phyloP scores from a whole-genome alignment of 2,329 filamentous ascomycete species.

The Aspergillus intermedius region DNA sequence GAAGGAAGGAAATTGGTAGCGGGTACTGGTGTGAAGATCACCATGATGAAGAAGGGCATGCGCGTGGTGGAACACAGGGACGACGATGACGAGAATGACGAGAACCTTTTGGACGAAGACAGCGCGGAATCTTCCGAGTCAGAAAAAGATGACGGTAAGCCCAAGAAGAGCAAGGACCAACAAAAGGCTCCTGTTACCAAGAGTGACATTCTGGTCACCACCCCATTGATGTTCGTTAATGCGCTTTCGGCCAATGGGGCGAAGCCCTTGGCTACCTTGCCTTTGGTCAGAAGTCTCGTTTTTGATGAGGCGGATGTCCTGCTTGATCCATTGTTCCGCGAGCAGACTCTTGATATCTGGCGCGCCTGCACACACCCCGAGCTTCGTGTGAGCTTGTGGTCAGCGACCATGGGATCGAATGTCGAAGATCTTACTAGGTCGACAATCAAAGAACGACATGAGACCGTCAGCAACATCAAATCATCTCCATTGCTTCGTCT shows the following conservation, averaged over 20 bases:
- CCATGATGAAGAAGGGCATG: constrained; percentile 82
- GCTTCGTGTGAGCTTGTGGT: constrained; percentile 81
- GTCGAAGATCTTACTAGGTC: constrained; percentile 71
- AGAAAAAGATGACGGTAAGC: constrained; percentile 25
- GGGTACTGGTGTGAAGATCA: constrained; percentile 71
- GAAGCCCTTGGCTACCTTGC: constrained; percentile 47
- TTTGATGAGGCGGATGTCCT: constrained; percentile 95
- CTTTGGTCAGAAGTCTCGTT: constrained; percentile 66
- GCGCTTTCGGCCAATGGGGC: constrained; percentile 51
- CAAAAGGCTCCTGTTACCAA: constrained; percentile 53
- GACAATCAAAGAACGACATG: constrained; percentile 54
- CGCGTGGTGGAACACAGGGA: constrained; percentile 50
- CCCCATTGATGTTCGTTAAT: constrained; percentile 71
- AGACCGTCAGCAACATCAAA: constrained; percentile 14
- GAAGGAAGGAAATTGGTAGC: constrained; percentile 76
- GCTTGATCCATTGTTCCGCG: constrained; percentile 80
- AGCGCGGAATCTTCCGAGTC: constrained; percentile 35
- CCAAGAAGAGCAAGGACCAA: constrained; percentile 23
- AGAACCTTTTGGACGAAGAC: constrained; percentile 34
- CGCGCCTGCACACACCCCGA: constrained; percentile 62
- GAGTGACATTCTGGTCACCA: constrained; percentile 73
- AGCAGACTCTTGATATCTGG: constrained; percentile 83
- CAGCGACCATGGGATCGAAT: constrained; percentile 91
- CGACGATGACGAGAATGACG: constrained; percentile 30
- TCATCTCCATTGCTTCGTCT: constrained; percentile 62